Base-by-base conservation (phyloP, 139 green algal genomes). In the Edaphochlamys debaryana region DNA sequence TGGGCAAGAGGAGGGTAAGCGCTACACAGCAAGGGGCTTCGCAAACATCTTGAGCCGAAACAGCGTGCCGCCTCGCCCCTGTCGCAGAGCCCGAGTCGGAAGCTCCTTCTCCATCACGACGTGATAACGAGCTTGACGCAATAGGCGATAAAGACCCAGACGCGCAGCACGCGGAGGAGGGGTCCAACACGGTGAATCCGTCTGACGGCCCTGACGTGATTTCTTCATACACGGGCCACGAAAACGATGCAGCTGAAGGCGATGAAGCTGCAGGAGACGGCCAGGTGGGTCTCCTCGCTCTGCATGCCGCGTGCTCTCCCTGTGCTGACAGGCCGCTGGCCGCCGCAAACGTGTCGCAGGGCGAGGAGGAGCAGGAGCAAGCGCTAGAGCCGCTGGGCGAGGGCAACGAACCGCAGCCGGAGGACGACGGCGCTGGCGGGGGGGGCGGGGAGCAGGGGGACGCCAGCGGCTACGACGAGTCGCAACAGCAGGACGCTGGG, bases 201-300 rank as follows among this genome's bases (percentile, higher is more conserved):
- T 56, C 66, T 36, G 78, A 84, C 13, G 66, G 76, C 25, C 78
- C 78, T 4, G 78, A 76, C 78, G 50, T 84, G 1, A 84, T 84
- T 27, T 67, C 66, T 0, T 84, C 78, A 19, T 84, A 84, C 50
- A 84, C 78, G 25, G 78, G 63, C n/a, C 78, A 56, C 17, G 66
- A 76, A 20, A 48, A 41, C 2, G 23, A n/a, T 17, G 22, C 40
- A 63, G 30, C 71, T 37, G 25, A 42, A 30, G 42, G 30, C 7
- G 30, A 76, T 9, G 69, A 2, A 41, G 42, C 42, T 22, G 17
- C 45, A 54, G 45, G n/a, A n/a, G n/a, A n/a, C n/a, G n/a, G n/a
- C n/a, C n/a, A n/a, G n/a, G n/a, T n/a, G n/a, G n/a, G n/a, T n/a
- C n/a, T n/a, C n/a, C n/a, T n/a, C n/a, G n/a, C n/a, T n/a, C n/a